Base-by-base conservation (phyloP, 306 rosid genomes). In the Quercus cerris region DNA sequence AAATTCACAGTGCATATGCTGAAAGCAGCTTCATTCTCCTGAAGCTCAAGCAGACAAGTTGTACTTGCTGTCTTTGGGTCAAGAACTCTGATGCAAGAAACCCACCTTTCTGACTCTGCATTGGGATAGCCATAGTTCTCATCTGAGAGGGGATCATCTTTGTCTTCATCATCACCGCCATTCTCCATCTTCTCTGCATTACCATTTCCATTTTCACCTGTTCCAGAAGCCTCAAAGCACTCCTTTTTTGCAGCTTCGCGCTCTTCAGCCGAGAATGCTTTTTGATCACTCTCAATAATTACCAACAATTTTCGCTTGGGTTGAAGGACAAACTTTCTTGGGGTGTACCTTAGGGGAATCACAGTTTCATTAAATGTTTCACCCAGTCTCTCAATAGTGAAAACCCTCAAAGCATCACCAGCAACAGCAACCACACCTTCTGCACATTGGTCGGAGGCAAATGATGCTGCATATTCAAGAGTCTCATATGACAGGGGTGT, bases 401-500 rank as follows among this genome's bases (percentile, higher is more conserved):
- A 91, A 83, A 95, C 93, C 80, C 99, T 91, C 89, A 95, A 78
- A 56, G 92, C 94, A 82, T 87, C 93, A 55, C 97, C 94, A 33
- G 99, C 98, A 64, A 95, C 98, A 81, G 96, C 85, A 81, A 93
- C 98, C 31, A 95, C 94, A 88, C 99, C 98, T 87, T 95, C 99
- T 38, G 91, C 88, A 90, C 99, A 95, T 61, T 95, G 97, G 82
- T 90, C 99, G 19, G 98, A 93, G 51, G 98, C 91, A 86, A 95
- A 95, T 33, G 99, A 91, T 64, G 98, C 95, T 35, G 97, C 99
- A 83, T 86, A 90, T 82, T 95, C 99, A 70, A 93, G 93, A 80
- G 97, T 89, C 83, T 95, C 99, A 86, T 93, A 95, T 19, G 99
- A 93, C n/a, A 93, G 91, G 44, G 99, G 99, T 8, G 99, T 93